These are phyloP conservation scores for Ascocoryne sarcoides DNA, from an alignment of 2,329 filamentous ascomycete species.

Conservation along the genomic window DNA sequence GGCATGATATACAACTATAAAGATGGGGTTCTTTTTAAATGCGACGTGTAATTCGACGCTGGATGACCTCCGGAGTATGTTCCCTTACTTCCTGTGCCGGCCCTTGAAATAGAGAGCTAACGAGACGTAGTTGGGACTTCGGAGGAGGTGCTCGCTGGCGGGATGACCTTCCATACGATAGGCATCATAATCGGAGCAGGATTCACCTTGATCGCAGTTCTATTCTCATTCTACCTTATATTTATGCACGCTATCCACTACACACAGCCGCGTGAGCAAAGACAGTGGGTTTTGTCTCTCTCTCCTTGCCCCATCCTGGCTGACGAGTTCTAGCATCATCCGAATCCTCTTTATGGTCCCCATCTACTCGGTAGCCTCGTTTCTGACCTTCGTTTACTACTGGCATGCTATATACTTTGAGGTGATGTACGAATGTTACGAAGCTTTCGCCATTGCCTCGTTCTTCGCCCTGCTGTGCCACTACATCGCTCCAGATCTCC, in stretches of 20 bases:
- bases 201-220: constrained; percentile 41
- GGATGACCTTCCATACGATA: constrained; percentile 46
- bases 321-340: constrained; percentile 53
- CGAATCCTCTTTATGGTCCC: constrained; percentile 85
- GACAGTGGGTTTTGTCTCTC: constrained; percentile 35
- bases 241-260: constrained; percentile 52
- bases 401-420: constrained; percentile 72
- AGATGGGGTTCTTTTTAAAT: constrained; percentile 21
- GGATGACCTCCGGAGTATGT: constrained; percentile 29
- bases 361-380: constrained; percentile 66
- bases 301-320: not conserved
- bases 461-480: constrained; percentile 80
- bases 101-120: constrained; percentile 12
- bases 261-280: constrained; percentile 51
- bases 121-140: constrained; percentile 26
- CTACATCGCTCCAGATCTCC: constrained; percentile 68
- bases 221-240: constrained; percentile 47
- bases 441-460: constrained; percentile 78
- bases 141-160: constrained; percentile 39
- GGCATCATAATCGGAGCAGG: constrained; percentile 42
- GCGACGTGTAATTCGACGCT: constrained; percentile 29
- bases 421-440: constrained; percentile 76
- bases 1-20: constrained; percentile 16
- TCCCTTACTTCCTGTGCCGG: not conserved
- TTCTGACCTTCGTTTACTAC: constrained; percentile 67